Base-by-base conservation (phyloP, 2,329 filamentous ascomycete genomes). In the Lecanicillium sp. region DNA sequence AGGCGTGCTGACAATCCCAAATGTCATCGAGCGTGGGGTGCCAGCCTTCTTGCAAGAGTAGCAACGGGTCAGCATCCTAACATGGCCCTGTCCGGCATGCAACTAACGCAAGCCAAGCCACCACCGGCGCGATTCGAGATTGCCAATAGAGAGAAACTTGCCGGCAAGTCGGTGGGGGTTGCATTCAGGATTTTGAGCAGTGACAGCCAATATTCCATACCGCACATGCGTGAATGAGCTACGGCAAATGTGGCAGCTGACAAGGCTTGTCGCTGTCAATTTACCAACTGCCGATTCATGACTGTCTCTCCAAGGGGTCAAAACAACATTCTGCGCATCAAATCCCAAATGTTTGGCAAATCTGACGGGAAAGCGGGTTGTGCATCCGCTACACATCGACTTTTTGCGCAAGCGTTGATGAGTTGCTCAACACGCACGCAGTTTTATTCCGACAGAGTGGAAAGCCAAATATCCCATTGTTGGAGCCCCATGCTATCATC, bases 401-500 rank as follows among this genome's bases (percentile, higher is more conserved):
- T n/a, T n/a, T n/a, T n/a, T n/a, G n/a, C n/a, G n/a, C n/a, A n/a
- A n/a, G n/a, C n/a, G n/a, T n/a, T n/a, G n/a, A n/a, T n/a, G n/a
- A n/a, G n/a, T n/a, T n/a, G n/a, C n/a, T n/a, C n/a, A n/a, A n/a
- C n/a, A n/a, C n/a, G n/a, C n/a, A n/a, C n/a, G n/a, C n/a, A n/a
- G n/a, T n/a, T n/a, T n/a, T n/a, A n/a, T n/a, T n/a, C n/a, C n/a
- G n/a, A n/a, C n/a, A n/a, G n/a, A n/a, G n/a, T n/a, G n/a, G n/a
- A n/a, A n/a, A n/a, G n/a, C n/a, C n/a, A n/a, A n/a, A n/a, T n/a
- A n/a, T n/a, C n/a, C n/a, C n/a, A n/a, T n/a, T n/a, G n/a, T n/a
- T n/a, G n/a, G n/a, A 46, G 11, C 42, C n/a, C 44, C 19, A 35
- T 40, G 20, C 27, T 20, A 46, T 46, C 44, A 46, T 46, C 44